A percentile compares a stretch with the other conserved stretches of the same genome.
Evolutionary conservation across 306 rosid genomes (phyloP).

Genomic region (Mimosa pudica): DNA sequence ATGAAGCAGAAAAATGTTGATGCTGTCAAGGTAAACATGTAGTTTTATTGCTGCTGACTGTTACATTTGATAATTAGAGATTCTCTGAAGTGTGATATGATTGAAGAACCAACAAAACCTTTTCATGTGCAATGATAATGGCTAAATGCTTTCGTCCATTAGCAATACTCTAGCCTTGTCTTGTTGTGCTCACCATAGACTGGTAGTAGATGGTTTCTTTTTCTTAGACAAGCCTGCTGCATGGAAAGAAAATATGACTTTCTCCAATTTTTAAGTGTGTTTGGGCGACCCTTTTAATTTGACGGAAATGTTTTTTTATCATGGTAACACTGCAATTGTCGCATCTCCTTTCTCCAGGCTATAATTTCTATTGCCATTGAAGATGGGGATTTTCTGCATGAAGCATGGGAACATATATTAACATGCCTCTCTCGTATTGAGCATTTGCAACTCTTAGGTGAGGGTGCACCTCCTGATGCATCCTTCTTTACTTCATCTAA

Average conservation of each 20-base stretch:
- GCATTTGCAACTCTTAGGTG: constrained; percentile 93
- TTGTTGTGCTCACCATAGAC: constrained; percentile 20
- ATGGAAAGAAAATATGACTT: constrained; percentile 28
- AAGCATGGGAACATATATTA: constrained; percentile 98
- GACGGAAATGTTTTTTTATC: constrained; percentile 30
- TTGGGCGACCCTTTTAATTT: constrained; percentile 20
- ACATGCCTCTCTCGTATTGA: constrained; percentile 98
- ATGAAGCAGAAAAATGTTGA: constrained; percentile 99
- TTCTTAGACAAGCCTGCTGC: constrained; percentile 25
- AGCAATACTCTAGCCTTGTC: neutral
- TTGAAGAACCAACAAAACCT: constrained; percentile 25
- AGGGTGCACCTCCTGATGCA: constrained; percentile 96
- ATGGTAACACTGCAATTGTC: constrained; percentile 24
- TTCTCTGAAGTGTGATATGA: constrained; percentile 7
- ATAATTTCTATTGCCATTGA: constrained; percentile 92
- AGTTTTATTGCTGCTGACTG: constrained; percentile 25
- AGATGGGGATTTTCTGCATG: constrained; percentile 93
- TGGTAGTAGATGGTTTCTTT: constrained; percentile 23
- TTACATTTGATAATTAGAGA: constrained; percentile 15
- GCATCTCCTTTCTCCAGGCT: constrained; percentile 57
- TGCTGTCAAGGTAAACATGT: constrained; percentile 83
- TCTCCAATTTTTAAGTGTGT: too few species aligned
- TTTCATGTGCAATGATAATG: neutral
- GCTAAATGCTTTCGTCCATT: constrained; percentile 15
- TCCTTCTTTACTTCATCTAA: constrained; percentile 74